phyloP scores from a whole-genome alignment of 73 alveolate genomes.

The Durusdinium trenchii region DNA sequence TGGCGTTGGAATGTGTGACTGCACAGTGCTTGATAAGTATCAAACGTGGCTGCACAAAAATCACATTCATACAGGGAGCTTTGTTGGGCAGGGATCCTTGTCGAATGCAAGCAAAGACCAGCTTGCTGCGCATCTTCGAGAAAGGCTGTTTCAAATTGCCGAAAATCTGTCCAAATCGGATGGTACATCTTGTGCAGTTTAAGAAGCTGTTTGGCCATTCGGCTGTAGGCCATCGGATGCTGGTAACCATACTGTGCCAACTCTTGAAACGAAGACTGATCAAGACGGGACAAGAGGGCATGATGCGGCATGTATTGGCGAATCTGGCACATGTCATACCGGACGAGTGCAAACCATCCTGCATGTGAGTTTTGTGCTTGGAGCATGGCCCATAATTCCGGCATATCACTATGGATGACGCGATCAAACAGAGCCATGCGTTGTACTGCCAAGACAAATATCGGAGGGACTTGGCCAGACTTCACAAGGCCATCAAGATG shows the following conservation, averaged over 20 bases:
- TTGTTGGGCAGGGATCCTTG: background rate
- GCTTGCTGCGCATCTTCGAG: background rate
- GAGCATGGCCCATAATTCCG: background rate
- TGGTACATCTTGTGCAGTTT: background rate
- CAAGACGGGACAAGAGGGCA: background rate
- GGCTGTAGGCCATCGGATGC: background rate
- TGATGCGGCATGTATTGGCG: background rate
- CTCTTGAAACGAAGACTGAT: too few species aligned
- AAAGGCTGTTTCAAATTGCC: background rate
- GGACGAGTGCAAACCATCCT: background rate
- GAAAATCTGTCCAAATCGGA: background rate
- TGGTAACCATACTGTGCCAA: background rate
- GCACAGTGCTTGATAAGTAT: background rate
- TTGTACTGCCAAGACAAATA: too few species aligned
- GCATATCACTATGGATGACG: background rate
- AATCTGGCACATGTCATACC: background rate
- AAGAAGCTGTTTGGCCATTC: too few species aligned
- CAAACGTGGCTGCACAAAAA: background rate
- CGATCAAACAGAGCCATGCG: background rate
- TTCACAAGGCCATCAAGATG: background rate
- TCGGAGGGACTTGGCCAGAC: background rate
- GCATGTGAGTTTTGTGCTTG: background rate
- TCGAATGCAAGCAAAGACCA: background rate
- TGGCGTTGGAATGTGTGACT: background rate
- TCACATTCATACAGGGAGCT: background rate